Base-by-base conservation (phyloP, 2,329 filamentous ascomycete species). In the Calonectria pteridis region DNA sequence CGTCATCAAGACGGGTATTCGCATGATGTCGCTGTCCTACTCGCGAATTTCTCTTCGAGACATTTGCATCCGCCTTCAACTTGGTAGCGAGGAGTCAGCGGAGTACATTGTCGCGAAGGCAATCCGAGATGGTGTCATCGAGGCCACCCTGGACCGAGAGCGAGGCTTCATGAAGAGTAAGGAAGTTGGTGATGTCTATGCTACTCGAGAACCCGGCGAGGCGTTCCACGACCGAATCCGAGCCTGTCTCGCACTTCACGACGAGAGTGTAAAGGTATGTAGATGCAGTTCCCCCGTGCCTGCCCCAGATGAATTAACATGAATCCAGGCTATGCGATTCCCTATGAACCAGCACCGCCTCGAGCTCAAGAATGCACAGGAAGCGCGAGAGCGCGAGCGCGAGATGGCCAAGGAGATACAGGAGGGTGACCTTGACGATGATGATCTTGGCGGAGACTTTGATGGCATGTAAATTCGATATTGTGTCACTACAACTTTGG, bases 41-140 rank as follows among this genome's bases (percentile, higher is more conserved):
- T 98, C 96, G 73, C 94, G 96, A 76, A 99, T 99, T 82, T 98
- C 96, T 1, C 91, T 99, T 70, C 94, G 97, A 72, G 97, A 99
- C 83, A 99, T 99, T 79, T 99, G 97, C 87, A 95, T 98, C 73
- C 94, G 97, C 62, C 90, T 99, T 65, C 95, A 97, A 67, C 89
- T 99, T 13, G 95, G 97, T 77, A 98, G 94, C 79, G 97, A 99
- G 84, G 97, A 99, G 88, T 98, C 95, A 51, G 97, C 97, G 14
- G 97, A 99, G 87, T 99, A 99, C 86, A 99, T 99, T 84, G 97
- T 98, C 43, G 97, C 97, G 77, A 99, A 99, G 89, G 97, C 97
- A 2, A 99, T 99, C 79, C 92, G 97, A 26, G 97, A 99, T 82
- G 97, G 97, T 73, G 97, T 98, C 70, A 98, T 98, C 72, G 96